Evolutionary conservation across 1,139 yeast species (phyloP).

Genomic region (Blastobotrys aristatus): DNA sequence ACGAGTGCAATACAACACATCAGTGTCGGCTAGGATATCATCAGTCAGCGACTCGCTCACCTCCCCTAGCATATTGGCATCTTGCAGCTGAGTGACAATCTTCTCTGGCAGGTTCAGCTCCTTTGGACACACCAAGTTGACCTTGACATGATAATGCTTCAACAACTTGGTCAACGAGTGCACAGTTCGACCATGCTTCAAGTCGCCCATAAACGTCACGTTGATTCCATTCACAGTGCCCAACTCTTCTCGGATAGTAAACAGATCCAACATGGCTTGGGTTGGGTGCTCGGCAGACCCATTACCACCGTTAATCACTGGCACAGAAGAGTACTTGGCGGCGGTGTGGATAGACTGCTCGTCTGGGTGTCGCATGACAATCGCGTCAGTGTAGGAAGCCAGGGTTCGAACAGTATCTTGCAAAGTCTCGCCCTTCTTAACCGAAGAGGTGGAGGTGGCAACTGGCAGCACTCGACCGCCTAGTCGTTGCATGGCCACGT

Average conservation of each 20-base stretch:
- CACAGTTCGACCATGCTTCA: conserved; percentile 97
- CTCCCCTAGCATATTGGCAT: conserved; percentile 60
- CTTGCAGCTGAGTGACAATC: conserved; percentile 58
- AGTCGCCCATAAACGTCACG: conserved; percentile 98
- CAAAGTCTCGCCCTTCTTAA: conserved; percentile 95
- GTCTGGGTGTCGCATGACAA: conserved; percentile 93
- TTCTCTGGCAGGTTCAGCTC: conserved; percentile 79
- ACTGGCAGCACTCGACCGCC: conserved; percentile 97
- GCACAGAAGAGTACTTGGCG: conserved; percentile 94
- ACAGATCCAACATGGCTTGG: conserved; percentile 93
- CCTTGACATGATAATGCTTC: conserved; percentile 86
- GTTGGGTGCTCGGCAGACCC: conserved; percentile 98
- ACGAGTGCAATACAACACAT: conserved; percentile 95
- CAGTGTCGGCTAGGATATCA: conserved; percentile 81
- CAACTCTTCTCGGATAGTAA: conserved; percentile 97
- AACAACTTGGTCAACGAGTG: conserved; percentile 91
- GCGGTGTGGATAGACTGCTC: conserved; percentile 92
- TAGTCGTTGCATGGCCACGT: conserved; percentile 99
- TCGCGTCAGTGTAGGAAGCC: conserved; percentile 95
- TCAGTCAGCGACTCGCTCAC: conserved; percentile 77
- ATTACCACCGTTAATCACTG: conserved; percentile 96
- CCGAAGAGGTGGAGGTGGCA: conserved; percentile 79
- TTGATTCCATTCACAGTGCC: conserved; percentile 98
- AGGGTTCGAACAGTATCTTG: conserved; percentile 94
- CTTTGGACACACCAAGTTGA: conserved; percentile 87